Evolutionary conservation across 257 asterid species (phyloP).

Genomic region (Solanum bukasovii): DNA sequence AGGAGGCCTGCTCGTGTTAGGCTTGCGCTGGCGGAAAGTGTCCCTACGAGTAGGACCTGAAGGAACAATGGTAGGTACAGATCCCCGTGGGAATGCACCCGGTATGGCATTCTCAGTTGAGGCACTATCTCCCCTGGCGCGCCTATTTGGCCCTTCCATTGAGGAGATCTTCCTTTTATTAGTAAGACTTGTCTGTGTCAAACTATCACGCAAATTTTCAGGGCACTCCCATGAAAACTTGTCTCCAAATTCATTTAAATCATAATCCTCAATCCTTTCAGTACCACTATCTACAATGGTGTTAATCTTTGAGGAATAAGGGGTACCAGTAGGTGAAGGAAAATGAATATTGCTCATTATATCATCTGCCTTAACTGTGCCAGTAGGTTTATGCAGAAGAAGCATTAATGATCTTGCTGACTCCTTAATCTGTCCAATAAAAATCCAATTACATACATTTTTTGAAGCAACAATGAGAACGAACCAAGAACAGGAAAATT

Average conservation of each 20-base stretch:
- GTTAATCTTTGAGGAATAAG: slow-evolving; percentile 43
- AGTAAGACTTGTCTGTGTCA: slow-evolving; percentile 49
- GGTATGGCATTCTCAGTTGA: slow-evolving; percentile 44
- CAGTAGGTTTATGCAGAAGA: slow-evolving; percentile 46
- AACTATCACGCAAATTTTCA: slow-evolving; percentile 76
- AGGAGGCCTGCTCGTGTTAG: slow-evolving; percentile 97
- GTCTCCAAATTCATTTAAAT: slow-evolving; percentile 45
- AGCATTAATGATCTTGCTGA: slow-evolving; percentile 36
- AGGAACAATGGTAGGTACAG: slow-evolving; percentile 42
- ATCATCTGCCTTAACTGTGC: slow-evolving; percentile 32
- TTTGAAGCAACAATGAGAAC: neutral
- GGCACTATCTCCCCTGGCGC: slow-evolving; percentile 51
- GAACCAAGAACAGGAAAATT: neutral
- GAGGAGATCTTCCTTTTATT: slow-evolving; percentile 59
- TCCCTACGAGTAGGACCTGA: slow-evolving; percentile 86
- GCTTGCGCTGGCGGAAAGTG: slow-evolving; percentile 91
- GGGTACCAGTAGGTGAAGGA: slow-evolving; percentile 20
- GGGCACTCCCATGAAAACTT: slow-evolving; percentile 88
- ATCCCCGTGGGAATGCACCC: slow-evolving; percentile 57
- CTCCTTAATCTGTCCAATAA: slow-evolving; percentile 48
- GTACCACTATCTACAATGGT: slow-evolving; percentile 34
- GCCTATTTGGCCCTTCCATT: slow-evolving; percentile 64
- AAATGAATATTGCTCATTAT: slow-evolving; percentile 19
- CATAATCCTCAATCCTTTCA: slow-evolving; percentile 42
- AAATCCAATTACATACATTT: neutral